Evolutionary conservation across 371 early-diverging fungal genomes (phyloP).

Genomic region (Rhizopus stolonifer): DNA sequence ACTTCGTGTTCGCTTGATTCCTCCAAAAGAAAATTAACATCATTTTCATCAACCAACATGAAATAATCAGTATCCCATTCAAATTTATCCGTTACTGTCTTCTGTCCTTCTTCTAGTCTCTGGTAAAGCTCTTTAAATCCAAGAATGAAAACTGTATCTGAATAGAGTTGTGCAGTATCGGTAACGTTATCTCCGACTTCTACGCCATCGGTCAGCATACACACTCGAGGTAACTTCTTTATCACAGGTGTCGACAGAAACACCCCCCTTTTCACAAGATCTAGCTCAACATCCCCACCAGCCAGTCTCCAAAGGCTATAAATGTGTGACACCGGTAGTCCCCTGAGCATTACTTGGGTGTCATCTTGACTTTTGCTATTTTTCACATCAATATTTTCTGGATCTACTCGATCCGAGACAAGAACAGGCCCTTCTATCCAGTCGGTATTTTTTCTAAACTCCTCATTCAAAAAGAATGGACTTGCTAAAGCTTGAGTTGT

Average conservation of each 20-base stretch:
- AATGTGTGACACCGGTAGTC: constrained; percentile 52
- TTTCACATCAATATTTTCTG: constrained; percentile 24
- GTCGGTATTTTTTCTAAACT: not conserved
- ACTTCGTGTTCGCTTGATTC: constrained; percentile 4
- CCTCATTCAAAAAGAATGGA: constrained; percentile 17
- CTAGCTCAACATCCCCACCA: constrained; percentile 65
- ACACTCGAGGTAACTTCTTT: constrained; percentile 55
- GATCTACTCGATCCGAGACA: constrained; percentile 33
- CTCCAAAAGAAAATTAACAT: constrained; percentile 60
- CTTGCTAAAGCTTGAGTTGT: constrained; percentile 18
- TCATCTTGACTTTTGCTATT: constrained; percentile 18
- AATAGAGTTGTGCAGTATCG: constrained; percentile 55
- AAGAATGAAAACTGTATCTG: constrained; percentile 50
- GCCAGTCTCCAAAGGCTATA: constrained; percentile 68
- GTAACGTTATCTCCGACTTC: constrained; percentile 45
- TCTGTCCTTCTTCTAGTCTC: constrained; percentile 40
- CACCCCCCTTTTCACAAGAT: constrained; percentile 55
- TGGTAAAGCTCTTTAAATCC: constrained; percentile 58
- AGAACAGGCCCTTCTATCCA: constrained; percentile 44
- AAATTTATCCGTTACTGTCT: constrained; percentile 44
- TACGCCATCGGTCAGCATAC: constrained; percentile 41
- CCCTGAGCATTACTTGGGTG: constrained; percentile 21
- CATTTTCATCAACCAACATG: constrained; percentile 61
- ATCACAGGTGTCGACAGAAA: constrained; percentile 62
- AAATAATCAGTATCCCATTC: constrained; percentile 70